Conservation (phyloP, 805 yeast species). For the Hanseniaspora mollemarum region DNA sequence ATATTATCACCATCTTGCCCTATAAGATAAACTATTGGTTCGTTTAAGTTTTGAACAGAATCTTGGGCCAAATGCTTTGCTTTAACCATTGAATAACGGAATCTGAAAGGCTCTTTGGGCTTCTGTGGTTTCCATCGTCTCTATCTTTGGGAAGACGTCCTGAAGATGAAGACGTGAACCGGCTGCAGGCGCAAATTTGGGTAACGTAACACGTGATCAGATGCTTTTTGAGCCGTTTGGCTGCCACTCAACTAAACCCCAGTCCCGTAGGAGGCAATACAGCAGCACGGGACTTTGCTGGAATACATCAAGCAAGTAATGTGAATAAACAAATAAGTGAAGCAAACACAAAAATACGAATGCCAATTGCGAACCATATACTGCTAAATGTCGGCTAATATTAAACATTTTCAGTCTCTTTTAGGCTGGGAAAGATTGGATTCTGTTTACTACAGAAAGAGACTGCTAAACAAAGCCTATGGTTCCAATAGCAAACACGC, state of each 20-base stretch:
- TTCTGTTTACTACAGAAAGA: slow-evolving; percentile 53
- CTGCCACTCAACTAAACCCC: too few species aligned
- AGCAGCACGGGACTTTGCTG: too few species aligned
- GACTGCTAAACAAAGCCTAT: slow-evolving; percentile 22
- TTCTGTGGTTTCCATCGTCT: too few species aligned
- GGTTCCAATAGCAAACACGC: not conserved
- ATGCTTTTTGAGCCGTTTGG: too few species aligned
- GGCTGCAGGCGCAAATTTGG: too few species aligned
- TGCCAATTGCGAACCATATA: not conserved
- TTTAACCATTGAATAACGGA: too few species aligned
- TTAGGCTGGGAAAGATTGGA: slow-evolving; percentile 69
- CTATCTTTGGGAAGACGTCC: too few species aligned
- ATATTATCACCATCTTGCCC: slow-evolving; percentile 58
- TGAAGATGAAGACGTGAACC: too few species aligned
- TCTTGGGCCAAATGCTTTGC: not conserved
- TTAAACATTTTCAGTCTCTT: slow-evolving; percentile 7
- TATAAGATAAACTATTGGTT: slow-evolving; percentile 40
- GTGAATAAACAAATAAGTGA: not conserved
- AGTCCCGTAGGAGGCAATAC: too few species aligned
- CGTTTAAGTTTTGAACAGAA: not conserved
- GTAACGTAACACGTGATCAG: too few species aligned
- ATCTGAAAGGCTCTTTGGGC: not conserved
- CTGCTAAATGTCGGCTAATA: not conserved
- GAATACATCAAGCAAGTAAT: too few species aligned
- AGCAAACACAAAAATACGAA: not conserved